These are phyloP conservation scores for Kuraishia piskuri DNA, from an alignment of 805 yeast species.

Conservation along the genomic window DNA sequence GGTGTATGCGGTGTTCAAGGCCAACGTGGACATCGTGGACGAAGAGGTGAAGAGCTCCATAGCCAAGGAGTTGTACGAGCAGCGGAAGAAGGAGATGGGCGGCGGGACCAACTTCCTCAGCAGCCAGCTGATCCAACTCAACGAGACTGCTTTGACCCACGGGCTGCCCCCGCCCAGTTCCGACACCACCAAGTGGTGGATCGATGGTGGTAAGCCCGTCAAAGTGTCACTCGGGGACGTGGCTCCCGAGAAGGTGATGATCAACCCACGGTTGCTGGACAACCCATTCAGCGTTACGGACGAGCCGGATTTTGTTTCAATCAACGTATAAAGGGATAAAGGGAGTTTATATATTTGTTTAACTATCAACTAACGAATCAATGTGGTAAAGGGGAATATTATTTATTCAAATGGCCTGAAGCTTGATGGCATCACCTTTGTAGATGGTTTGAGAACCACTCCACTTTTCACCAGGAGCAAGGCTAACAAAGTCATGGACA, in stretches of 20 bases:
- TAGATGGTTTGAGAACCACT: constrained; percentile 54
- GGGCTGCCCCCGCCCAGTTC: constrained; percentile 86
- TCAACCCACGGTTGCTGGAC: constrained; percentile 58
- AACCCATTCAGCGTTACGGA: constrained; percentile 63
- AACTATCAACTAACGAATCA: neutral
- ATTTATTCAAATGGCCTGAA: constrained; percentile 1
- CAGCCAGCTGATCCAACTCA: constrained; percentile 21
- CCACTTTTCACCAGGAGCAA: constrained; percentile 75
- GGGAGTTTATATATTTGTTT: neutral
- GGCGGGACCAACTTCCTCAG: constrained; percentile 25
- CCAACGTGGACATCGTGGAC: constrained; percentile 58
- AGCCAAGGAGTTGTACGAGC: constrained; percentile 46
- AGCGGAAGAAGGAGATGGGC: constrained; percentile 36
- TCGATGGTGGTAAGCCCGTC: constrained; percentile 66
- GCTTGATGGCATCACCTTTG: constrained; percentile 44
- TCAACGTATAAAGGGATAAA: neutral
- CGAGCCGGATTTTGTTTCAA: constrained; percentile 43
- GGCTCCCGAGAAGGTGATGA: constrained; percentile 24
- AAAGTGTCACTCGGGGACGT: constrained; percentile 50
- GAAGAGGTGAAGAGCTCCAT: constrained; percentile 41
- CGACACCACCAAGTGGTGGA: constrained; percentile 86
- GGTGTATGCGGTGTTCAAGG: constrained; percentile 57
- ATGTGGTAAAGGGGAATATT: too few relatives aligned
- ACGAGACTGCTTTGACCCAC: constrained; percentile 17
- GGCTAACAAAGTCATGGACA: constrained; percentile 57